Evolutionary conservation across 352 stramenopile species (phyloP).

Genomic region (Phytopythium cucurbitacearum): DNA sequence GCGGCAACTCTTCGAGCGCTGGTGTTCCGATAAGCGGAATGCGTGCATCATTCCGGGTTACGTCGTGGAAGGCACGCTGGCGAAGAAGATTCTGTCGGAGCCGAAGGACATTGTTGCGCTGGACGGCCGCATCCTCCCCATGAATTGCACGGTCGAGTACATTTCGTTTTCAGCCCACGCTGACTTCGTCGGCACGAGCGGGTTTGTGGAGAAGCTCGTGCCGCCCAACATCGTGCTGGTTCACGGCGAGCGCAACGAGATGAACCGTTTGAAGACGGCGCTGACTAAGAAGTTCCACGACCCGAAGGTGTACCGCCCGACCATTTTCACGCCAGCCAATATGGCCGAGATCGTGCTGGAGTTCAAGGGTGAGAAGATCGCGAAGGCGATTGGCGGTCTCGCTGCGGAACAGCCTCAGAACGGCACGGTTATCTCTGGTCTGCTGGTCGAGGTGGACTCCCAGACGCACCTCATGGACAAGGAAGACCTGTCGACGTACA

Average conservation of each 20-base stretch:
- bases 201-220: constrained; percentile 94
- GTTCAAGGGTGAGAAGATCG: constrained; percentile 87
- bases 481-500: constrained; percentile 83
- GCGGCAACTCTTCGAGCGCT: constrained; percentile 96
- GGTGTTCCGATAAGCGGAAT: constrained; percentile 97
- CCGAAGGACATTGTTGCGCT: constrained; percentile 94
- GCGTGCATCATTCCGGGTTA: constrained; percentile 99
- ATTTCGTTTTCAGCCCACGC: constrained; percentile 98
- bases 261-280: constrained; percentile 94
- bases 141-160: constrained; percentile 96
- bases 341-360: constrained; percentile 86
- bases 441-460: constrained; percentile 83
- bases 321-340: constrained; percentile 80
- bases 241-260: constrained; percentile 97
- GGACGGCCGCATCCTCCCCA: constrained; percentile 91
- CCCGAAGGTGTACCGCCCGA: constrained; percentile 78
- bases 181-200: constrained; percentile 95
- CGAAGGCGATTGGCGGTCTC: constrained; percentile 77
- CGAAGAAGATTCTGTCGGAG: constrained; percentile 96
- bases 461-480: constrained; percentile 84
- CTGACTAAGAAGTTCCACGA: constrained; percentile 90
- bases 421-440: constrained; percentile 70
- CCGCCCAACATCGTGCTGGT: constrained; percentile 94
- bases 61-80: constrained; percentile 97
- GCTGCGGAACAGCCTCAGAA: constrained; percentile 74